A percentile compares a stretch with the other conserved stretches of the same genome.
These are phyloP conservation scores for Blepharisma undulans DNA, from an alignment of 169 alveolate species.

Conservation along the genomic window DNA sequence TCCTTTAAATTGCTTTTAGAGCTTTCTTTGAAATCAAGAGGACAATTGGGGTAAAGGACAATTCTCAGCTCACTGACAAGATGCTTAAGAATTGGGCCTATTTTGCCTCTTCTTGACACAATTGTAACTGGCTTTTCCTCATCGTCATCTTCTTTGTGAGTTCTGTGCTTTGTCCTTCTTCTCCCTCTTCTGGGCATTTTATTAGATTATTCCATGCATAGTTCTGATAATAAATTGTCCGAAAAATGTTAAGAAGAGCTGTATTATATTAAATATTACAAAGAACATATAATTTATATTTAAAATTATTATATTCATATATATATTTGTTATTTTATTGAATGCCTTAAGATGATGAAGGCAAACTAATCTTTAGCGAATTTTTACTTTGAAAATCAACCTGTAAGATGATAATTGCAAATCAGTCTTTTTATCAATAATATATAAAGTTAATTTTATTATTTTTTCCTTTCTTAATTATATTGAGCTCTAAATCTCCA, in stretches of 20 bases:
- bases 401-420: no score
- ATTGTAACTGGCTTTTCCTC: slow-evolving; percentile 65
- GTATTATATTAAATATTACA: neutral
- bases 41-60: slow-evolving; percentile 80
- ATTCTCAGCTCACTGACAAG: slow-evolving; percentile 66
- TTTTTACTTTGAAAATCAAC: no score
- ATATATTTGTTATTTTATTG: no score
- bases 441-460: no score
- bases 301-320: no score
- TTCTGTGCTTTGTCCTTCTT: slow-evolving; percentile 72
- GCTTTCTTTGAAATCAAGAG: slow-evolving; percentile 69
- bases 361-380: no score
- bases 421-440: no score
- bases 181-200: slow-evolving; percentile 83
- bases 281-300: no score
- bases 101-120: slow-evolving; percentile 75
- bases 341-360: no score
- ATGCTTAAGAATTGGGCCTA: slow-evolving; percentile 60
- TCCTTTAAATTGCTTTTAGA: slow-evolving; percentile 70
- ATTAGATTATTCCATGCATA: neutral
- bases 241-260: slow-evolving; percentile 22
- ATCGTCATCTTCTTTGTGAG: slow-evolving; percentile 76
- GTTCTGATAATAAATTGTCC: neutral
- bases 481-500: slow-evolving; percentile 20
- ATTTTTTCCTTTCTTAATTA: no score